Conservation (phyloP, 345 rosid genomes). For the Pseudoturritis turrita region DNA sequence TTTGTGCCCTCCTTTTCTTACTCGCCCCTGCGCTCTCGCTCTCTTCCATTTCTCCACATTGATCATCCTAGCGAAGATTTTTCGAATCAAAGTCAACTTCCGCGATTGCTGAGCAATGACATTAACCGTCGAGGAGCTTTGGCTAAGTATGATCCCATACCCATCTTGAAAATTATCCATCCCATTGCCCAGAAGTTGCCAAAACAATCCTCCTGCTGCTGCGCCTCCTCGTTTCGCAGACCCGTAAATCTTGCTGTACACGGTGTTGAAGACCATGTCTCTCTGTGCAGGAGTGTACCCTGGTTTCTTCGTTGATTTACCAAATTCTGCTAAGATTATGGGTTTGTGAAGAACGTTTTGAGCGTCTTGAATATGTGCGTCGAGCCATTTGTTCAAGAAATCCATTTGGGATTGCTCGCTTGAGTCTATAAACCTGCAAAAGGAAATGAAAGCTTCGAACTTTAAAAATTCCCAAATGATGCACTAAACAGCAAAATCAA, state of each 20-base stretch:
- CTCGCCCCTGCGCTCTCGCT: slow-evolving; percentile 41
- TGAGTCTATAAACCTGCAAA: slow-evolving; percentile 55
- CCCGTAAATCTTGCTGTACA: slow-evolving; percentile 61
- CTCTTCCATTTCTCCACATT: slow-evolving; percentile 64
- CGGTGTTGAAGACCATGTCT: slow-evolving; percentile 58
- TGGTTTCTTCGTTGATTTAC: slow-evolving; percentile 58
- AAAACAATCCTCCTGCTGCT: slow-evolving; percentile 85
- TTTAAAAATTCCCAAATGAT: not conserved
- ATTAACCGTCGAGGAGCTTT: slow-evolving; percentile 64
- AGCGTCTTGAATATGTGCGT: slow-evolving; percentile 71
- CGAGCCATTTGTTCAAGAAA: slow-evolving; percentile 76
- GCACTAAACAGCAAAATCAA: not conserved
- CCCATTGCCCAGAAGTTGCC: slow-evolving; percentile 78
- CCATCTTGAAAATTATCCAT: slow-evolving; percentile 85
- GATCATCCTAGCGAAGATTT: slow-evolving; percentile 60
- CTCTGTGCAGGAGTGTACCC: slow-evolving; percentile 50
- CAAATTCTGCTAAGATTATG: slow-evolving; percentile 69
- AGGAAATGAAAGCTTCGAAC: not conserved
- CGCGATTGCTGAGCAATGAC: slow-evolving; percentile 66
- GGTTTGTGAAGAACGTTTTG: slow-evolving; percentile 72
- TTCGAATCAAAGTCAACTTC: slow-evolving; percentile 57
- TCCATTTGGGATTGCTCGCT: slow-evolving; percentile 45
- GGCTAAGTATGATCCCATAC: slow-evolving; percentile 59
- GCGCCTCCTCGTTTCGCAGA: slow-evolving; percentile 85
- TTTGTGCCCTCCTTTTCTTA: slow-evolving; percentile 30